A percentile compares a stretch with the other conserved stretches of the same genome.
Evolutionary conservation across 83 land plant species (phyloP).

Genomic region (Diphasiastrum complanatum): DNA sequence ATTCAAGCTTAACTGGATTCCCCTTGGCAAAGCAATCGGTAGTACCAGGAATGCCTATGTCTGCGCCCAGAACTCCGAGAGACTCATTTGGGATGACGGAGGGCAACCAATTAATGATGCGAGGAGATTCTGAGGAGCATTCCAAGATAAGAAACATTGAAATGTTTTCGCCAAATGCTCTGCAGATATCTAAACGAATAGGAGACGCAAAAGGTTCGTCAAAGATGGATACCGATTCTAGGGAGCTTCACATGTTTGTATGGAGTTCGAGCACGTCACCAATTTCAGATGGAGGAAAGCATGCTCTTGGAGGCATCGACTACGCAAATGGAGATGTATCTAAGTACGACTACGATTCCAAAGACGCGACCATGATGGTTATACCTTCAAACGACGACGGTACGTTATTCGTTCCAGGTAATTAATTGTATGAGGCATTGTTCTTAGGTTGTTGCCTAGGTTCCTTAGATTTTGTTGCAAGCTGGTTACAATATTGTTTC

Average conservation of each 20-base stretch:
- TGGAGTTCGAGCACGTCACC: constrained; percentile 18
- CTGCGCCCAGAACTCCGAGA: too few relatives aligned
- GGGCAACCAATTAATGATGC: neutral
- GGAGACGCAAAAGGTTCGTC: neutral
- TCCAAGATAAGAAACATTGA: neutral
- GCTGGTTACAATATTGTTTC: too few relatives aligned
- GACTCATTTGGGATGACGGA: neutral
- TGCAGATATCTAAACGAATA: neutral
- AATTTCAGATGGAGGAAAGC: neutral
- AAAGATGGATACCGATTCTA: constrained; percentile 2
- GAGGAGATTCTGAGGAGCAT: neutral
- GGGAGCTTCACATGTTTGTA: constrained; percentile 12
- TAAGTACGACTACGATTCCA: neutral
- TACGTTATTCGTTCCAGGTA: too few relatives aligned
- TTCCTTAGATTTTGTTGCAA: too few relatives aligned
- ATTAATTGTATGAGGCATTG: too few relatives aligned
- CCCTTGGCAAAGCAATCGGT: too few relatives aligned
- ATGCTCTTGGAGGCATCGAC: constrained; percentile 10
- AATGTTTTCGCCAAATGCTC: neutral
- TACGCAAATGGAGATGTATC: neutral
- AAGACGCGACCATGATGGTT: neutral
- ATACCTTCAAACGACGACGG: too few relatives aligned
- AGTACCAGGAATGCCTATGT: too few relatives aligned
- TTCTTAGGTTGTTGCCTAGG: too few relatives aligned
- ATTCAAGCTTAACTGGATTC: too few relatives aligned